Evolutionary conservation across 441 rosid genomes (phyloP), one percentile per base, ranked within the genome.

Genomic region (Brassica balearica): DNA sequence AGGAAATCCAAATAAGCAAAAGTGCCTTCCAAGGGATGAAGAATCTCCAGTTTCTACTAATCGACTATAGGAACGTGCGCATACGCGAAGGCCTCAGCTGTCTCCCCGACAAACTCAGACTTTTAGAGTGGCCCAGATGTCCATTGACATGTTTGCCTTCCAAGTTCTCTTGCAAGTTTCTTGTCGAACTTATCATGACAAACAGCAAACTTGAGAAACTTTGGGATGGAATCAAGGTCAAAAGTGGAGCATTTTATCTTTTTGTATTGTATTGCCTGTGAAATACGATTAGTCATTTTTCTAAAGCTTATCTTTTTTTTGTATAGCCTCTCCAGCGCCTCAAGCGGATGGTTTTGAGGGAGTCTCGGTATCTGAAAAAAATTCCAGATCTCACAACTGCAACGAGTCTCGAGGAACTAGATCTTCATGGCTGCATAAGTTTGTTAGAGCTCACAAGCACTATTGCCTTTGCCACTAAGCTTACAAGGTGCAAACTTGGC

Each of bases 91-190:
- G 77, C 0, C 77, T 74, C 0, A 9, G 32, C 0, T 70, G 8
- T 58, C 84, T 83, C 11, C 59, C 86, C 0, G n/a, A 67, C 12
- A 75, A 79, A 27, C 60, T 87, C n/a, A 67, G 80, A 43, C 15
- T 55, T 1, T 55, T 87, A 5, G 7, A 14, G 0, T 84, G 87
- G 87, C 14, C 17, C 17, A 15, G 17, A 15, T 83, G 11, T 10
- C 85, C 85, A 3, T 17, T 74, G 56, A 69, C 8, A 25, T 25
- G 19, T 27, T 55, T 77, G 65, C 83, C 85, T 55, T 11, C 8
- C 15, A 22, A 43, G 1, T 70, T 83, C 41, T n/a, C 38, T 8
- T 72, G 60, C 9, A n/a, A 32, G 1, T 36, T 62, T 53, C 79
- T 77, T 20, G 55, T 77, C 12, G 66, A 77, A 19, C 65, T 79